A percentile compares a stretch with the other conserved stretches of the same genome.
Evolutionary conservation across 306 rosid species (phyloP).

Genomic region (Hylodesmum podocarpum): DNA sequence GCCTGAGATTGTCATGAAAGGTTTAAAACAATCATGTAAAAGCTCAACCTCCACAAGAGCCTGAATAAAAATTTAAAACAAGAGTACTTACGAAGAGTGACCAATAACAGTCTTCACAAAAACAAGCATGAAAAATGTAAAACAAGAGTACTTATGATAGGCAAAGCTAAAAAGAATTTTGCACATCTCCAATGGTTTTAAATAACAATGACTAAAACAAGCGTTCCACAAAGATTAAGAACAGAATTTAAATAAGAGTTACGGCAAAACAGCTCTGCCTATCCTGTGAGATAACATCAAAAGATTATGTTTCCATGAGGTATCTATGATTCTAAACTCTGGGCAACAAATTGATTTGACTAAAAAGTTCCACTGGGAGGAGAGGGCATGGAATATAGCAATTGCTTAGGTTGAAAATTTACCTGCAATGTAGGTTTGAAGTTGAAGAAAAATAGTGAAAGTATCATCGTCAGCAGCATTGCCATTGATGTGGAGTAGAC

Average conservation of each 20-base stretch:
- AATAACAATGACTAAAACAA: neutral
- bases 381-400: neutral
- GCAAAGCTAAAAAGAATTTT: neutral
- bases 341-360: neutral
- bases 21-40: slow-evolving; percentile 15
- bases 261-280: neutral
- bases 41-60: neutral
- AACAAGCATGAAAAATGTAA: too few species aligned
- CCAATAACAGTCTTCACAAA: slow-evolving; percentile 1
- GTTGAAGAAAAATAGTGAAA: slow-evolving; percentile 75
- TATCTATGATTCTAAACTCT: neutral
- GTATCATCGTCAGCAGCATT: slow-evolving; percentile 81
- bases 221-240: slow-evolving; percentile 2
- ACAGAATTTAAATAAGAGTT: slow-evolving; percentile 2
- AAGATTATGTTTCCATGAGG: neutral
- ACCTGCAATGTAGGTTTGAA: slow-evolving; percentile 93
- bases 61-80: slow-evolving; percentile 1
- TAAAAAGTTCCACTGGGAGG: neutral
- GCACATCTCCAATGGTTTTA: neutral
- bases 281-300: slow-evolving; percentile 15
- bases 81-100: neutral
- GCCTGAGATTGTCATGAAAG: slow-evolving; percentile 11
- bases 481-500: slow-evolving; percentile 98
- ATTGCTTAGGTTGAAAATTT: slow-evolving; percentile 15
- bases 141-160: too few species aligned